Evolutionary conservation across 108 stramenopile genomes (phyloP).

Genomic region (Aurantiochytrium sp.): DNA sequence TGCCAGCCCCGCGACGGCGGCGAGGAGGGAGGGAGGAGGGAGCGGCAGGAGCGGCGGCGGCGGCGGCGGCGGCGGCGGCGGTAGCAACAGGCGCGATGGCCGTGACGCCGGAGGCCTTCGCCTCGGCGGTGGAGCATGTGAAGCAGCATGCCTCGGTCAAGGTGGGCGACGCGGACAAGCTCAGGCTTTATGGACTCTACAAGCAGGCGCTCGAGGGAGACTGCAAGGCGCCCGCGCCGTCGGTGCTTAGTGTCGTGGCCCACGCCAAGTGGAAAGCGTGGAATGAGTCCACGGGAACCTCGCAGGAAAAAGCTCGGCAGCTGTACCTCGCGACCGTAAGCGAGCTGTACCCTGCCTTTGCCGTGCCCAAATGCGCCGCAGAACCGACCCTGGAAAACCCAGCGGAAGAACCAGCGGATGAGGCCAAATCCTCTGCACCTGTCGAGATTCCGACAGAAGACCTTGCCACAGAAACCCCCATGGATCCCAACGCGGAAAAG

Average conservation of each 20-base stretch:
- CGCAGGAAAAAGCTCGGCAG: background rate
- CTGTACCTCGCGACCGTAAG: background rate
- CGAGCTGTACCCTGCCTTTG: background rate
- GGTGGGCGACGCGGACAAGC: background rate
- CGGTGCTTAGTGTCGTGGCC: background rate
- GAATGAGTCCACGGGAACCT: background rate
- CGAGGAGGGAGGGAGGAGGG: too few relatives aligned
- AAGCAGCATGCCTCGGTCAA: too few relatives aligned
- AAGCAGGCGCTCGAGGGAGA: background rate
- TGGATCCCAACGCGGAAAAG: too few relatives aligned
- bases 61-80: too few relatives aligned
- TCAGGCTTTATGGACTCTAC: background rate
- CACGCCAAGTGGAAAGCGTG: constrained; percentile 15
- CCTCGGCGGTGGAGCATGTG: background rate
- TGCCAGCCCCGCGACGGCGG: too few relatives aligned
- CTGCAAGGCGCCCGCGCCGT: background rate
- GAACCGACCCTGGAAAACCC: background rate
- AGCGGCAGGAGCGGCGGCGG: too few relatives aligned
- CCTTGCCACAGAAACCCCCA: too few relatives aligned
- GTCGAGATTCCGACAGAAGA: too few relatives aligned
- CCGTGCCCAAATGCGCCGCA: too few relatives aligned
- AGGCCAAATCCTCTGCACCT: background rate
- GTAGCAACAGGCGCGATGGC: too few relatives aligned
- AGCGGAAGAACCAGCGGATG: background rate
- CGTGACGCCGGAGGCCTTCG: background rate